Base-by-base conservation (phyloP, 495 filamentous ascomycete genomes). In the Hypoxylon perforatum region DNA sequence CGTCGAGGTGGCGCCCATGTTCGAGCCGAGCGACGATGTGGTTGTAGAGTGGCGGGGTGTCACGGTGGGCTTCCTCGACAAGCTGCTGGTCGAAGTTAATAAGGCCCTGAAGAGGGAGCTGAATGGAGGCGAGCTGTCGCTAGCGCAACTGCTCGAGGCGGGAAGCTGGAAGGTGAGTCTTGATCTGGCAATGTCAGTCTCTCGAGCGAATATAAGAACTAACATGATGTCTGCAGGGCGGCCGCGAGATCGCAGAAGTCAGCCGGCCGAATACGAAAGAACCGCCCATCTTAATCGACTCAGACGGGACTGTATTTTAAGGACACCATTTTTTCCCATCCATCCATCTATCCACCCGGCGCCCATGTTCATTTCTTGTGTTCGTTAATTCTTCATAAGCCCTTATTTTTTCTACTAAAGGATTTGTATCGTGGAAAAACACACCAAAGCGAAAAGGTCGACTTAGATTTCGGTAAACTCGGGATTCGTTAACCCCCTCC, bases 211-310 rank as follows among this genome's bases (percentile, higher is more conserved):
- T n/a, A n/a, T n/a, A n/a, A 42, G 41, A 65, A 41, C 70, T 84
- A 74, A 84, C 60, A 42, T 28, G 25, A 35, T 21, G 50, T 51
- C 23, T 17, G 33, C 62, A 97, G 95, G 96, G 94, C 73, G 95
- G 95, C 57, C 87, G 95, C 73, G 95, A 98, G 80, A 89, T 98
- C 63, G 95, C 95, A 41, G 96, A 97, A 78, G 91, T 97, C 52
- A 96, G 91, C 57, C 84, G 95, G 62, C 95, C 95, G 6, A 97
- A 97, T 72, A 98, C 96, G 41, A 97, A 96, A 80, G 92, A 94
- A 72, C 93, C 96, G 17, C 95, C 95, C 3, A 98, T 99, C 70
- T 90, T 97, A 81, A 97, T 98, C 66, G 85, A 96, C 55, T 96
- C 91, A 61, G 95, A 99, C 75, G 95, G 95, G 45, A 98, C 95